Evolutionary conservation across 495 filamentous ascomycete genomes (phyloP), one percentile per base, ranked within the genome.

Genomic region (Evansstolkia leycettana): DNA sequence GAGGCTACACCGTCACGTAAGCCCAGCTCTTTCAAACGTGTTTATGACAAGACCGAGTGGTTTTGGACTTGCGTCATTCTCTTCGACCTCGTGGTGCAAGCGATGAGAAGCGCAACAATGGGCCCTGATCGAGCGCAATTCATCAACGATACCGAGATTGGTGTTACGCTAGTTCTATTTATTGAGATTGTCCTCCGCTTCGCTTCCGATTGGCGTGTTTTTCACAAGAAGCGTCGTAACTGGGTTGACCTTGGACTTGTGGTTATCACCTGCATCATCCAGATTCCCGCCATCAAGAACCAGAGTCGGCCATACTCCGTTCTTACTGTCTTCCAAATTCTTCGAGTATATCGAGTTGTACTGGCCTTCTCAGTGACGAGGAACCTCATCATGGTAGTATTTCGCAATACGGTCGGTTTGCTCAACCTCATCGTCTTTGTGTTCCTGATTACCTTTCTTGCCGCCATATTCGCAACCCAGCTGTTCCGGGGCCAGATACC

Each of bases 391-490:
- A 64, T 67, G 38, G 69, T 90, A 26, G 92, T 96, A 6, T 72
- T 96, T 31, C 82, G 92, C 41, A 95, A 95, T 48, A 76, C 82
- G n/a, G 73, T 76, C 23, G 90, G 90, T 78, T 72, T 99, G 35
- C 70, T 82, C 13, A 99, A 99, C 56, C 65, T 99, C 28, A 90
- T 99, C 52, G 65, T 94, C 7, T 99, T 99, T 52, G 83, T 96
- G 43, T 89, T 94, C 57, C 69, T 99, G 35, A 84, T 96, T 43
- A 94, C 87, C 11, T 96, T 92, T 45, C 69, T 99, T 13, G 82
- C 82, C 42, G 78, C 90, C 6, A 90, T 99, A 29, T 92, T 99
- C 45, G 90, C 89, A 17, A 78, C 81, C 7, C 89, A 99, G 50
- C 74, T 96, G 16, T 90, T 96, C 48, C 82, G 90, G 11, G 86